Conservation (phyloP, 2,329 filamentous ascomycete species). For the Canariomyces notabilis region DNA sequence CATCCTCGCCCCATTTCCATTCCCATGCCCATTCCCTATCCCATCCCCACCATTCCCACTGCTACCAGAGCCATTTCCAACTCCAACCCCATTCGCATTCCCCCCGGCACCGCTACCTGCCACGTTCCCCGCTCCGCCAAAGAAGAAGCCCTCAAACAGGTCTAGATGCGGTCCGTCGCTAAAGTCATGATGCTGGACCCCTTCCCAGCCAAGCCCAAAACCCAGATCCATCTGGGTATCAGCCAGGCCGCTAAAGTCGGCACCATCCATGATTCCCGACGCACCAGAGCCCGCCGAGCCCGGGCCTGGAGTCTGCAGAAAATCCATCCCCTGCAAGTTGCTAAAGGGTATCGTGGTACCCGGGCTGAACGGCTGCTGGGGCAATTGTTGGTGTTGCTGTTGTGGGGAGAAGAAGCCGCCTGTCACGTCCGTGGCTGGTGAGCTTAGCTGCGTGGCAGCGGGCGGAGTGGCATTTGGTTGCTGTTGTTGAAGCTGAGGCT, state of each 20-base stretch:
- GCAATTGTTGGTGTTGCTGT: conserved; percentile 30
- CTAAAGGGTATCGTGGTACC: conserved; percentile 36
- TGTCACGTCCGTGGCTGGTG: conserved; percentile 6
- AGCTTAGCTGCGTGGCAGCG: conserved; percentile 20
- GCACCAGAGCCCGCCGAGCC: background rate
- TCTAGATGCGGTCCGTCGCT: conserved; percentile 57
- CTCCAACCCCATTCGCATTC: conserved; percentile 7
- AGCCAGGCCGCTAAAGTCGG: conserved; percentile 24
- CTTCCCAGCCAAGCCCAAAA: conserved; percentile 61
- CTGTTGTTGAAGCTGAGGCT: conserved; percentile 15
- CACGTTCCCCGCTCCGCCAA: conserved; percentile 46
- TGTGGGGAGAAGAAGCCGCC: conserved; percentile 22
- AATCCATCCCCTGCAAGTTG: conserved; percentile 51
- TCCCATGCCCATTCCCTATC: background rate
- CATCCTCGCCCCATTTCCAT: background rate
- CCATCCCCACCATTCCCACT: background rate
- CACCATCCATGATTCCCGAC: conserved; percentile 10
- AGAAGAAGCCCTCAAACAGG: conserved; percentile 69
- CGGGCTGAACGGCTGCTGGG: conserved; percentile 17
- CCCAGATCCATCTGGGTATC: conserved; percentile 58
- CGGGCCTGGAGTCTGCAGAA: conserved; percentile 41
- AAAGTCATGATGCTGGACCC: conserved; percentile 59
- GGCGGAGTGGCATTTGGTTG: conserved; percentile 30
- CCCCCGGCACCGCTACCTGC: conserved; percentile 21
- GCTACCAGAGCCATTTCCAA: background rate